phyloP scores from a whole-genome alignment of 768 basidiomycete species.

The Tulasnella sp. region DNA sequence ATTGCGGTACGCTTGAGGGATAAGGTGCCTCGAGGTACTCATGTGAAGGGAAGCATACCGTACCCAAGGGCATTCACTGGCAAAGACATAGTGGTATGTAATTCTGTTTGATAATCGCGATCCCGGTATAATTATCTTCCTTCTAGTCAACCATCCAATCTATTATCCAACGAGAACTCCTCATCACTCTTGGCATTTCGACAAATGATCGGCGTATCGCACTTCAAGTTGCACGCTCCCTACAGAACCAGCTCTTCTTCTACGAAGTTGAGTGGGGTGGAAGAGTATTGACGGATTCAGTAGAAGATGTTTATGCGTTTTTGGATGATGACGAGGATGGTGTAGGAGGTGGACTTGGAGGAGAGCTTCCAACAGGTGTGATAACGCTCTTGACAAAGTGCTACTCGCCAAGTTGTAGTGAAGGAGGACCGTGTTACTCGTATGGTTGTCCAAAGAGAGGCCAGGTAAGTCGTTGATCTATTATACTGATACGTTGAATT shows the following conservation, averaged over 20 bases:
- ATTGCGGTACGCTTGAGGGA: slow-evolving; percentile 82
- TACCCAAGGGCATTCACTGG: slow-evolving; percentile 89
- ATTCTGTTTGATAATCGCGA: not conserved
- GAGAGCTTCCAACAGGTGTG: slow-evolving; percentile 77
- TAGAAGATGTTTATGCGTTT: slow-evolving; percentile 91
- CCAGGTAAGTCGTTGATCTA: slow-evolving; percentile 11
- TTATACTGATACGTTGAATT: not conserved
- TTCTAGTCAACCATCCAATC: slow-evolving; percentile 72
- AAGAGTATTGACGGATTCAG: slow-evolving; percentile 65
- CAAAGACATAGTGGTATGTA: slow-evolving; percentile 79
- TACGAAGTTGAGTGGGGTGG: slow-evolving; percentile 95
- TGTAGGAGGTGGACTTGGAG: slow-evolving; percentile 34
- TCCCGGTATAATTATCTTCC: slow-evolving; percentile 12
- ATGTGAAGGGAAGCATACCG: slow-evolving; percentile 86
- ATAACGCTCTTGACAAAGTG: slow-evolving; percentile 83
- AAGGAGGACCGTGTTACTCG: slow-evolving; percentile 70
- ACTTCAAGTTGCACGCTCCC: slow-evolving; percentile 73
- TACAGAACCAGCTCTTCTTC: slow-evolving; percentile 89
- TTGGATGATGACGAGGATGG: slow-evolving; percentile 44
- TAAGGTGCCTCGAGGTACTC: slow-evolving; percentile 72
- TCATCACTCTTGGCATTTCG: slow-evolving; percentile 58
- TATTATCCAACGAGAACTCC: slow-evolving; percentile 72
- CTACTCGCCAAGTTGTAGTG: slow-evolving; percentile 76
- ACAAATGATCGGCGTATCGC: slow-evolving; percentile 72
- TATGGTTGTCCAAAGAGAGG: slow-evolving; percentile 41